A percentile compares a stretch with the other conserved stretches of the same genome.
Conservation (phyloP, 768 basidiomycete species). For the Suillus subaureus region DNA sequence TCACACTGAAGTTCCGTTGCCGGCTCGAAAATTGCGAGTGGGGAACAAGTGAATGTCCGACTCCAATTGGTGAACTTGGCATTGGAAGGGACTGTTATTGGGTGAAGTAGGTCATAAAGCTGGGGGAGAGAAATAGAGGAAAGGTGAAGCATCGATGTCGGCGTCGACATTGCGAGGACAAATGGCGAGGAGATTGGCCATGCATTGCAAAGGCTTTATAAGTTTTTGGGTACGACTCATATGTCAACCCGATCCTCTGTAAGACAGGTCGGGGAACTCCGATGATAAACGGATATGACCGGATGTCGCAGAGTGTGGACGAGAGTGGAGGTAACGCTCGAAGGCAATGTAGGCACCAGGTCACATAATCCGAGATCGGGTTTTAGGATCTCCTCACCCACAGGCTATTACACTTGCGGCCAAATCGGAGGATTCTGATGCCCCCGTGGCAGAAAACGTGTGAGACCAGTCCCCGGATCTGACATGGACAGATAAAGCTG, state of each 20-base stretch:
- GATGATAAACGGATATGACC: constrained; percentile 19
- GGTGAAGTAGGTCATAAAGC: constrained; percentile 56
- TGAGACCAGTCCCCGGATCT: constrained; percentile 11
- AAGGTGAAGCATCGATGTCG: constrained; percentile 32
- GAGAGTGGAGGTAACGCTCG: constrained; percentile 12
- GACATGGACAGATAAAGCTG: constrained; percentile 6
- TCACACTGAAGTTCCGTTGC: constrained; percentile 67
- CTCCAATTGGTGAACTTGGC: constrained; percentile 86
- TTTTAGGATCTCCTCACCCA: constrained; percentile 6
- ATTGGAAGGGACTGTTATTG: constrained; percentile 52
- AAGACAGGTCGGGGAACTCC: constrained; percentile 16
- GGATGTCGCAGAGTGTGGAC: constrained; percentile 13
- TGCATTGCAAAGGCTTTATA: constrained; percentile 28
- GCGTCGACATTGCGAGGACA: constrained; percentile 39
- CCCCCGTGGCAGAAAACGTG: constrained; percentile 10
- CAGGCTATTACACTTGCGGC: constrained; percentile 9
- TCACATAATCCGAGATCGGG: constrained; percentile 13
- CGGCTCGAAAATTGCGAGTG: constrained; percentile 77
- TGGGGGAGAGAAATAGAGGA: constrained; percentile 44
- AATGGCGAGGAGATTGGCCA: constrained; percentile 39
- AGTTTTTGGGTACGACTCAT: constrained; percentile 29
- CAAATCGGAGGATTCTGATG: constrained; percentile 13
- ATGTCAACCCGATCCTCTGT: constrained; percentile 31
- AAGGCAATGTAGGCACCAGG: constrained; percentile 20
- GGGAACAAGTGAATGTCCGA: constrained; percentile 69